These are phyloP conservation scores for Lactarius psammicola DNA, from an alignment of 768 basidiomycete species.

Conservation along the genomic window DNA sequence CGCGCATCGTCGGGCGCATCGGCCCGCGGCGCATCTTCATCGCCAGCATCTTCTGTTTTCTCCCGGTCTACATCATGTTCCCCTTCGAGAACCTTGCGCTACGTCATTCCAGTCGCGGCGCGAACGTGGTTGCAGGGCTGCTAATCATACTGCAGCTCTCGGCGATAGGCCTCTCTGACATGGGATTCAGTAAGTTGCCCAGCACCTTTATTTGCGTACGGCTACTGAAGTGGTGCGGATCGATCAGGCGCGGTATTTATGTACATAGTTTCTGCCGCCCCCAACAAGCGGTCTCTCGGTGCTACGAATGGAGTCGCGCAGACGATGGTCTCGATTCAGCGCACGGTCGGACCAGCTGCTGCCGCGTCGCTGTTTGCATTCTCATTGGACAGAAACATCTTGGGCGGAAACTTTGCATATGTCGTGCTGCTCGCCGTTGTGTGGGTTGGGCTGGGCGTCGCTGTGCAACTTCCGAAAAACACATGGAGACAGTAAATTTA, in stretches of 20 bases:
- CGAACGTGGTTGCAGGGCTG: background rate
- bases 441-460: background rate
- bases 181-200: constrained; percentile 18
- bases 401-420: constrained; percentile 42
- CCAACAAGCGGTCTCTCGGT: constrained; percentile 62
- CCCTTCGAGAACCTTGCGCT: constrained; percentile 28
- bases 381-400: constrained; percentile 46
- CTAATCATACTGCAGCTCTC: constrained; percentile 14
- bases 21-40: constrained; percentile 40
- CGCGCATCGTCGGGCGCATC: constrained; percentile 37
- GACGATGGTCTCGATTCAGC: constrained; percentile 40
- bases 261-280: constrained; percentile 61
- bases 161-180: constrained; percentile 9
- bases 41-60: constrained; percentile 30
- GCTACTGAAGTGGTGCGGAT: constrained; percentile 24
- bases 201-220: no score
- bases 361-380: constrained; percentile 66
- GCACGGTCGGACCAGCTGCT: constrained; percentile 51
- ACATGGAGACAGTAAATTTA: background rate
- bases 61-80: constrained; percentile 33
- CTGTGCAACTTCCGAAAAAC: constrained; percentile 3
- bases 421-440: background rate
- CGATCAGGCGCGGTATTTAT: constrained; percentile 63
- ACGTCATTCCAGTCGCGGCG: background rate
- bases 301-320: constrained; percentile 59